Evolutionary conservation across 2,329 filamentous ascomycete species (phyloP).

Genomic region (Phialemonium atrogriseum): DNA sequence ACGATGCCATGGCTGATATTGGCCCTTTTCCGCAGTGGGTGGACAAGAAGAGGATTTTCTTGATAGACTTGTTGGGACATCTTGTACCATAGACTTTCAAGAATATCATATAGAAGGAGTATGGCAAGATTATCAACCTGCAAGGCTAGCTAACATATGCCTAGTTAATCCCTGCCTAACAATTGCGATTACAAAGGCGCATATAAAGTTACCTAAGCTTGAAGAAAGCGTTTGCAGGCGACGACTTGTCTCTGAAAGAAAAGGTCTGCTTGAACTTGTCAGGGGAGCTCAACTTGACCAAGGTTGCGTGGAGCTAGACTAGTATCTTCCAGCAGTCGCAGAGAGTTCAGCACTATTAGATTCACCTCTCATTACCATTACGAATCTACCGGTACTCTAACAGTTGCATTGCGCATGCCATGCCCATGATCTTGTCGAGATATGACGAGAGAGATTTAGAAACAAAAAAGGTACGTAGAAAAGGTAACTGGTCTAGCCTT

Average conservation of each 20-base stretch:
- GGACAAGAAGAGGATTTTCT: conserved; percentile 88
- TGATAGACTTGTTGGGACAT: conserved; percentile 94
- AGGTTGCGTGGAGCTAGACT: conserved; percentile 91
- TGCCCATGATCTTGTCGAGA: too few relatives aligned
- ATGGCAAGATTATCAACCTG: conserved; percentile 33
- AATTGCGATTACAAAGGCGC: conserved; percentile 84
- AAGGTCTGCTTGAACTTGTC: conserved; percentile 81
- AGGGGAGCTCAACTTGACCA: conserved; percentile 88
- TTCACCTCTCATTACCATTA: too few relatives aligned
- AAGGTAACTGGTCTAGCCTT: too few relatives aligned
- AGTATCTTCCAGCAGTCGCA: conserved; percentile 81
- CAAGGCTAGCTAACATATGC: conserved; percentile 4
- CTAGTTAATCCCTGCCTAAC: conserved; percentile 77
- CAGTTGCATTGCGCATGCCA: too few relatives aligned
- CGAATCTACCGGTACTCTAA: too few relatives aligned
- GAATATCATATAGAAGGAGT: conserved; percentile 67
- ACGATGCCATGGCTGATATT: too few relatives aligned
- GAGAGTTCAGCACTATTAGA: too few relatives aligned
- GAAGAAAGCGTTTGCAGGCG: conserved; percentile 79
- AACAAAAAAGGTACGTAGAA: too few relatives aligned
- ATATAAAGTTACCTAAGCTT: conserved; percentile 95
- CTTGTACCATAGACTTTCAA: conserved; percentile 77
- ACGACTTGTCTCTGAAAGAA: conserved; percentile 69
- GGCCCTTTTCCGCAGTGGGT: conserved; percentile 86
- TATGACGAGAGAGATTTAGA: too few relatives aligned